Evolutionary conservation across 495 filamentous ascomycete genomes (phyloP).

Genomic region (Xylaria acuta): DNA sequence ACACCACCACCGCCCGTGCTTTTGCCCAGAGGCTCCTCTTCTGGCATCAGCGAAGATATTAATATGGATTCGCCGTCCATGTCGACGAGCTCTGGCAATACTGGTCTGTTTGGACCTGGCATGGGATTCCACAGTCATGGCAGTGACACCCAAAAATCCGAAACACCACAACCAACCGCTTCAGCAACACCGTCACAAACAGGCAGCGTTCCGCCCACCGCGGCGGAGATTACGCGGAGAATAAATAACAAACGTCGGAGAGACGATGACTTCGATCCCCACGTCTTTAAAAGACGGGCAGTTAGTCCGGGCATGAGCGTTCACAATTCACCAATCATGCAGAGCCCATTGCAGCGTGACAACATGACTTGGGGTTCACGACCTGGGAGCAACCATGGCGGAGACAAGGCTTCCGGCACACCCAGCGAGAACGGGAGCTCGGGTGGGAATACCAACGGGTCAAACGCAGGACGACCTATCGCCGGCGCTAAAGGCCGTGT

Average conservation of each 20-base stretch:
- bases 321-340: constrained; percentile 87
- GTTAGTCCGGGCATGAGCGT: constrained; percentile 89
- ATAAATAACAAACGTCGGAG: constrained; percentile 78
- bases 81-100: constrained; percentile 45
- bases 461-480: constrained; percentile 33
- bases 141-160: constrained; percentile 36
- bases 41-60: constrained; percentile 75
- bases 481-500: constrained; percentile 59
- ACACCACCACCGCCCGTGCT: constrained; percentile 68
- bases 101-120: constrained; percentile 29
- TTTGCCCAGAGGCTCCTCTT: constrained; percentile 61
- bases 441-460: constrained; percentile 34
- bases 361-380: constrained; percentile 73
- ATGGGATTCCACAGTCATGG: constrained; percentile 22
- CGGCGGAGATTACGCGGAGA: constrained; percentile 71
- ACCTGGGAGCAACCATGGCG: constrained; percentile 62
- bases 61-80: constrained; percentile 75
- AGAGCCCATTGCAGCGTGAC: constrained; percentile 76
- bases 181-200: constrained; percentile 45
- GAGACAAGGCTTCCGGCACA: constrained; percentile 55
- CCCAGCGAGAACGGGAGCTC: constrained; percentile 48
- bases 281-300: constrained; percentile 88
- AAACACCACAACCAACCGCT: constrained; percentile 54
- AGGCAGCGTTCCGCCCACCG: constrained; percentile 49
- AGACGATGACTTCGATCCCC: constrained; percentile 90